Base-by-base conservation (phyloP, 768 basidiomycete genomes). In the Xanthoconium stramineum region DNA sequence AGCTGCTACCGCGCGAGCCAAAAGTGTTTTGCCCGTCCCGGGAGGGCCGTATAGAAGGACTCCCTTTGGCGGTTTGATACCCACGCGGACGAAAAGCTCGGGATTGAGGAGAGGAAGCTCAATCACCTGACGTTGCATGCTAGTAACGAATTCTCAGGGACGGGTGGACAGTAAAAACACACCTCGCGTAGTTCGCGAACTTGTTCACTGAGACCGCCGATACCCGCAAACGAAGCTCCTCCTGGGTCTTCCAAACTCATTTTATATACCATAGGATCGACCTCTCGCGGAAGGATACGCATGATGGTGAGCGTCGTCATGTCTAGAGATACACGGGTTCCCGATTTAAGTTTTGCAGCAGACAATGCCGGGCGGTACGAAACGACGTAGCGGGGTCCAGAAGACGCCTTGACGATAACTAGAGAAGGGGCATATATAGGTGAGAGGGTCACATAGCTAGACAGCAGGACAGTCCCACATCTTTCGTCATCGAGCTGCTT, bases 271-370 rank as follows among this genome's bases (percentile, higher is more conserved):
- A 96, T 76, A 15, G 97, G 97, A 69, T 99, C 97, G 8, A 99
- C 93, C 71, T 99, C 97, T 59, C 97, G 84, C 5, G 97, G 97
- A 19, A 99, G 78, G 50, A 98, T 96, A 37, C 97, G 91, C 94
- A 99, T 98, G 68, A 99, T 93, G 7, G 97, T 99, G 33, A 98
- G 78, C 3, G 97, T 98, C 5, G 97, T 99, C 97, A 99, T 98
- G 72, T 99, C 97, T 33, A 99, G 84, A 53, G 94, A 95, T 55
- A 99, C 97, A 61, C 97, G 91, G 5, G 92, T 92, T 48, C 94
- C 94, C 6, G 90, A 74, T 74, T 98, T 97, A 56, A 99, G 87
- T 75, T 98, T 92, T 30, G 83, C 80, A 45, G 86, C 86, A n/a
- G 94, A 92, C 45, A 98, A 81, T 13, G 94, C 85, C 9, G 94